These are phyloP conservation scores for Plasmodium vivax DNA, from an alignment of 169 alveolate species.

Conservation along the genomic window DNA sequence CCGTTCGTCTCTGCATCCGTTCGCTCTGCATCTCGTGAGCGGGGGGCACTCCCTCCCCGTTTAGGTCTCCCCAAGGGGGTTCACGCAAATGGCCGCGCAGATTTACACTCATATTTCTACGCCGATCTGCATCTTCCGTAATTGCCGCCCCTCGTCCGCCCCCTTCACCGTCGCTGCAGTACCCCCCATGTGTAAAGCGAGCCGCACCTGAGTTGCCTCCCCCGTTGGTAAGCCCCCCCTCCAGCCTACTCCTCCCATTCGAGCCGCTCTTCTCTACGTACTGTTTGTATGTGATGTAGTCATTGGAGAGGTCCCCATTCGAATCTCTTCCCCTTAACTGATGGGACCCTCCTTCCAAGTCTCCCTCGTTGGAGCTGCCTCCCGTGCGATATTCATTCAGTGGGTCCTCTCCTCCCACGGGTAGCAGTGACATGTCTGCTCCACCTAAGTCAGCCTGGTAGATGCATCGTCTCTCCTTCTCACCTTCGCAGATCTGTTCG, in stretches of 20 bases:
- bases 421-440: background rate
- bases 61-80: background rate
- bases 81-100: background rate
- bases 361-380: background rate
- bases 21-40: background rate
- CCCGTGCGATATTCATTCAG: background rate
- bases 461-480: background rate
- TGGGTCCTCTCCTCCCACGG: background rate
- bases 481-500: background rate
- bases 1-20: background rate
- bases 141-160: background rate
- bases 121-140: background rate
- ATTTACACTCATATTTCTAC: background rate
- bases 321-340: background rate
- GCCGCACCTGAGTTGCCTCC: background rate
- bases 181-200: background rate
- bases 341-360: background rate
- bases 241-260: background rate
- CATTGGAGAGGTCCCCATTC: background rate
- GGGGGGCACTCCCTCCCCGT: background rate
- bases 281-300: conserved; percentile 32
- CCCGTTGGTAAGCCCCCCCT: background rate
- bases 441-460: background rate
- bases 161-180: background rate
- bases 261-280: background rate